These are phyloP conservation scores for Fragilaria radians DNA, from an alignment of 108 stramenopile genomes.

Conservation along the genomic window DNA sequence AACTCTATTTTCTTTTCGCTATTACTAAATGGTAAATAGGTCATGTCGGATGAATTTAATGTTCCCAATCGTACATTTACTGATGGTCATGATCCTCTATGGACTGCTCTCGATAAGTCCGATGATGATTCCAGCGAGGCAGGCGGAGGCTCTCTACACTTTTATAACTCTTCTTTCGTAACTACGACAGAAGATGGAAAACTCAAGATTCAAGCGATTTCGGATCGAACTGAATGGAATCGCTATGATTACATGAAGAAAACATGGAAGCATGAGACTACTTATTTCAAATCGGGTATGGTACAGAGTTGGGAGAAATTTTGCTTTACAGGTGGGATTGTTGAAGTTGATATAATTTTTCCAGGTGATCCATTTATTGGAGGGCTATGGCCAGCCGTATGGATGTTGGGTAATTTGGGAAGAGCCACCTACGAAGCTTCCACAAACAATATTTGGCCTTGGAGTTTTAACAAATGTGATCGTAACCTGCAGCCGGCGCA, in stretches of 20 bases:
- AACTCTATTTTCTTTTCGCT: neutral
- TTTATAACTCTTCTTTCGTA: conserved; percentile 85
- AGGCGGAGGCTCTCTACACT: conserved; percentile 90
- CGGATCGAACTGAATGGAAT: conserved; percentile 32
- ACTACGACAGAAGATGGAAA: conserved; percentile 79
- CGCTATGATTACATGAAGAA: conserved; percentile 54
- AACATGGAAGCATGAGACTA: conserved; percentile 47
- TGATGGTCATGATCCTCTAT: conserved; percentile 90
- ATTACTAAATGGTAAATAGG: conserved; percentile 25
- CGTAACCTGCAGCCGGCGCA: conserved; percentile 82
- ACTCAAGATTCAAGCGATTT: conserved; percentile 65
- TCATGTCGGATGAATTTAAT: conserved; percentile 90
- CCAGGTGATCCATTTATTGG: conserved; percentile 84
- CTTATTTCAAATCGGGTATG: conserved; percentile 84
- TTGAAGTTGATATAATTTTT: conserved; percentile 88
- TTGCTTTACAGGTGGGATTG: conserved; percentile 95
- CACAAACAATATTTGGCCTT: conserved; percentile 86
- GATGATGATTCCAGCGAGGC: conserved; percentile 72
- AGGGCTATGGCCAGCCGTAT: conserved; percentile 95
- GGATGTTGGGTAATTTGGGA: conserved; percentile 94
- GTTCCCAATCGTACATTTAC: conserved; percentile 74
- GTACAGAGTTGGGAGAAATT: conserved; percentile 96
- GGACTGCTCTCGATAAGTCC: conserved; percentile 91
- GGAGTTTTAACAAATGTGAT: conserved; percentile 85
- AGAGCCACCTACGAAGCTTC: conserved; percentile 87